These are phyloP conservation scores for Allium sativum DNA, from an alignment of 106 monocot species.

Conservation along the genomic window DNA sequence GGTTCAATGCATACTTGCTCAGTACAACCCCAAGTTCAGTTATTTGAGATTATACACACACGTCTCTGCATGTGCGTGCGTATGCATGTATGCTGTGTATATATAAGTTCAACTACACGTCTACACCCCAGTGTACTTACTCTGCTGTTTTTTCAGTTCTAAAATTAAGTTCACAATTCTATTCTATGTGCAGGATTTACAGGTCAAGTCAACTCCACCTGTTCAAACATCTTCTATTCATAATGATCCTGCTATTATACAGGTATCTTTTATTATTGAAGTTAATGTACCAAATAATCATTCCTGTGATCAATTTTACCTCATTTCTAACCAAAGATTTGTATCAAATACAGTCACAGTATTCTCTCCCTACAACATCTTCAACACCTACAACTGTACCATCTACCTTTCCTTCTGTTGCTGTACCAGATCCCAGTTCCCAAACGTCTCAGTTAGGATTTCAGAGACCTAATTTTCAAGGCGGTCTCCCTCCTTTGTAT, in stretches of 20 bases:
- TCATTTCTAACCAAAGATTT: not conserved
- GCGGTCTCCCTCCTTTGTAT: conserved; percentile 66
- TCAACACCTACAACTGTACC: conserved; percentile 30
- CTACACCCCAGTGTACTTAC: too few species aligned
- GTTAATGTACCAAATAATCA: not conserved
- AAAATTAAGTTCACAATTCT: not conserved
- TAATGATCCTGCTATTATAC: conserved; percentile 91
- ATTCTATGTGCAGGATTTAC: conserved; percentile 53
- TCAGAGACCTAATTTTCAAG: conserved; percentile 53
- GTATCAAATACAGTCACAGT: conserved; percentile 57
- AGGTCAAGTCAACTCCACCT: conserved; percentile 58
- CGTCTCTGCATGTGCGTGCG: too few species aligned
- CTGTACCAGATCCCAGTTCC: conserved; percentile 35
- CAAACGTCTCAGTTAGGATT: conserved; percentile 41
- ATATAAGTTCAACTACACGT: too few species aligned
- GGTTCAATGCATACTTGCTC: too few species aligned
- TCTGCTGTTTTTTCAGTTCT: too few species aligned
- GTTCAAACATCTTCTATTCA: conserved; percentile 37
- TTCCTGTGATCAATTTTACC: not conserved
- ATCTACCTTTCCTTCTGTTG: conserved; percentile 9
- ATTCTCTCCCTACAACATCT: conserved; percentile 41
- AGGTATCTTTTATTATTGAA: conserved; percentile 23
- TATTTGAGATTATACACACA: too few species aligned
- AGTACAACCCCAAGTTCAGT: too few species aligned
- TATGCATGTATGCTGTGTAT: too few species aligned